These are phyloP conservation scores for Tetrahymena borealis DNA, from an alignment of 73 alveolate species.

Conservation along the genomic window DNA sequence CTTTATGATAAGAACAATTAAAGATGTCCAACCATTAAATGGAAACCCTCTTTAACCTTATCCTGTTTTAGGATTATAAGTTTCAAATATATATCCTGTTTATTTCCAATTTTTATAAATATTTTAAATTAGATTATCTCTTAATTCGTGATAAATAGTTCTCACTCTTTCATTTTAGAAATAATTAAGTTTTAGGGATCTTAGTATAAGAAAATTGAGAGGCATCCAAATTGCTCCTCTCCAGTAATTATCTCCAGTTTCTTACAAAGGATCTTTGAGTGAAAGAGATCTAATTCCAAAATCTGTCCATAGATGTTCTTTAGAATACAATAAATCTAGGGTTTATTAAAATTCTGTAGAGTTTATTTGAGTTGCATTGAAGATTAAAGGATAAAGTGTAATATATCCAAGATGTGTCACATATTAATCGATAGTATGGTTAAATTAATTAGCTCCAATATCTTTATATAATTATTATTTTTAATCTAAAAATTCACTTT, in stretches of 20 bases:
- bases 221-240: constrained; percentile 95
- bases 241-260: constrained; percentile 95
- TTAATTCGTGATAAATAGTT: constrained; percentile 53
- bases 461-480: constrained; percentile 11
- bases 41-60: constrained; percentile 80
- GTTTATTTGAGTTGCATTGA: constrained; percentile 48
- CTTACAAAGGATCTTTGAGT: constrained; percentile 73
- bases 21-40: constrained; percentile 92
- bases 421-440: constrained; percentile 20
- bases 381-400: constrained; percentile 82
- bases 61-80: constrained; percentile 62
- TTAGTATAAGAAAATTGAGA: constrained; percentile 75
- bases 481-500: constrained; percentile 16
- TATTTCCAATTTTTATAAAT: constrained; percentile 75
- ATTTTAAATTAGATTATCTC: constrained; percentile 67
- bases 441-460: not conserved
- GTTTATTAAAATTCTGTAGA: not conserved
- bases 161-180: not conserved
- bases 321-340: constrained; percentile 8
- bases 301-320: constrained; percentile 61
- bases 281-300: constrained; percentile 90
- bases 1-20: constrained; percentile 62
- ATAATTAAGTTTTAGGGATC: constrained; percentile 62
- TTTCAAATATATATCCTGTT: constrained; percentile 71
- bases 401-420: constrained; percentile 95